A percentile compares a stretch with the other conserved stretches of the same genome.
These are phyloP conservation scores for Candida silvicultrix DNA, from an alignment of 805 yeast genomes.

Conservation along the genomic window DNA sequence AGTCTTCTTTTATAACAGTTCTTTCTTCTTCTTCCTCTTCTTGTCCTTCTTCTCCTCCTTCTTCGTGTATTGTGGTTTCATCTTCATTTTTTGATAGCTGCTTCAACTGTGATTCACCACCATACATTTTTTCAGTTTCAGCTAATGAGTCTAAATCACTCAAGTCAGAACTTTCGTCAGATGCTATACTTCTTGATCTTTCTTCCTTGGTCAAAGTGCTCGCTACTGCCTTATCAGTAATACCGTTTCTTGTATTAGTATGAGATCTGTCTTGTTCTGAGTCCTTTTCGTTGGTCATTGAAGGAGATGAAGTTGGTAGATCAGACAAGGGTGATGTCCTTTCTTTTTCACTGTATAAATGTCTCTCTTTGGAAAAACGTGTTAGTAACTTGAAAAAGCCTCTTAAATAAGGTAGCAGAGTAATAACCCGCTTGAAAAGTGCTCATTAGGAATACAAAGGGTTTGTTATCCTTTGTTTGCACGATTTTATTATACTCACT, in stretches of 20 bases:
- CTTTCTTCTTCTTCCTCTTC: constrained; percentile 11
- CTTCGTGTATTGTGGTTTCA: constrained; percentile 13
- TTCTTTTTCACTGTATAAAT: constrained; percentile 14
- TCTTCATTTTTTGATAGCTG: constrained; percentile 33
- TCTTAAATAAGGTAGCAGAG: background rate
- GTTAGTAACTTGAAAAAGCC: background rate
- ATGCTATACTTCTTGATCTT: constrained; percentile 17
- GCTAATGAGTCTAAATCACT: constrained; percentile 75
- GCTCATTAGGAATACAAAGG: too few relatives aligned
- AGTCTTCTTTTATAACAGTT: constrained; percentile 19
- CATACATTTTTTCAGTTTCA: constrained; percentile 83
- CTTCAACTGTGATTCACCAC: constrained; percentile 33
- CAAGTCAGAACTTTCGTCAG: constrained; percentile 35
- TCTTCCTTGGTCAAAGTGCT: background rate
- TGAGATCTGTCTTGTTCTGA: background rate
- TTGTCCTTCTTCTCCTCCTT: constrained; percentile 7
- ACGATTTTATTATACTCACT: background rate
- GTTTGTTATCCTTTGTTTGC: too few relatives aligned
- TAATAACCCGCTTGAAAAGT: too few relatives aligned
- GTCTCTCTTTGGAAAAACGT: constrained; percentile 1
- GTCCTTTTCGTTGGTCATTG: background rate
- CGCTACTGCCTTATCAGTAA: background rate
- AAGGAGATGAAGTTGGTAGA: constrained; percentile 19
- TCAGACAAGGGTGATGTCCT: constrained; percentile 23
- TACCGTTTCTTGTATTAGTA: background rate